Evolutionary conservation across 139 green algal species (phyloP).

Genomic region (Trebouxia sp.): DNA sequence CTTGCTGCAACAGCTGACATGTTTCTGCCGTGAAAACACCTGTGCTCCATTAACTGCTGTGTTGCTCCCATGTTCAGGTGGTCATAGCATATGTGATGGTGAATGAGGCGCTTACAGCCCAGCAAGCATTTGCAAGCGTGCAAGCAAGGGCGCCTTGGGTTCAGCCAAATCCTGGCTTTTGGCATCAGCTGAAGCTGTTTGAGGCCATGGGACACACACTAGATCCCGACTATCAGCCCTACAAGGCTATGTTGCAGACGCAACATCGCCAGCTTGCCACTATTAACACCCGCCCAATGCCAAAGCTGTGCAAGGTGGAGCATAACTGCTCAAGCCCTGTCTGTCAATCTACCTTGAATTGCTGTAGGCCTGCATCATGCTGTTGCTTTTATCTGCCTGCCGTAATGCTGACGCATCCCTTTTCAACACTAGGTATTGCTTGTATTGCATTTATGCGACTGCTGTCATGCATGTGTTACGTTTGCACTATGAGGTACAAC

Average conservation of each 20-base stretch:
- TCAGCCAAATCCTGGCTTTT: constrained; percentile 73
- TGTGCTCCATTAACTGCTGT: neutral
- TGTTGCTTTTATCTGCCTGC: no score
- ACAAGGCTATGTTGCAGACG: constrained; percentile 62
- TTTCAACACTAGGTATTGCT: no score
- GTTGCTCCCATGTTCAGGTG: constrained; percentile 21
- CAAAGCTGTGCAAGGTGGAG: neutral
- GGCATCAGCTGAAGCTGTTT: constrained; percentile 72
- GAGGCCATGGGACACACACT: constrained; percentile 53
- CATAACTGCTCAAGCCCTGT: no score
- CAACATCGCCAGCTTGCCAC: constrained; percentile 28
- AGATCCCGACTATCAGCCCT: constrained; percentile 60
- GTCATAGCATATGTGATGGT: constrained; percentile 58
- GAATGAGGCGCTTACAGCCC: constrained; percentile 23
- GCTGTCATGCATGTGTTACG: no score
- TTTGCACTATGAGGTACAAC: no score
- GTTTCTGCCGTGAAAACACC: neutral
- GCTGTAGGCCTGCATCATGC: no score
- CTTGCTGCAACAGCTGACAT: neutral
- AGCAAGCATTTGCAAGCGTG: constrained; percentile 34
- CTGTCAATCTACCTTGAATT: no score
- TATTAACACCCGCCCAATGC: neutral
- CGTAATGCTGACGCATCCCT: no score
- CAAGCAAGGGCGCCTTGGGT: constrained; percentile 30
- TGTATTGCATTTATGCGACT: neutral